Base-by-base conservation (phyloP, 2,329 filamentous ascomycete genomes). In the Emmonsiellopsis sp. region DNA sequence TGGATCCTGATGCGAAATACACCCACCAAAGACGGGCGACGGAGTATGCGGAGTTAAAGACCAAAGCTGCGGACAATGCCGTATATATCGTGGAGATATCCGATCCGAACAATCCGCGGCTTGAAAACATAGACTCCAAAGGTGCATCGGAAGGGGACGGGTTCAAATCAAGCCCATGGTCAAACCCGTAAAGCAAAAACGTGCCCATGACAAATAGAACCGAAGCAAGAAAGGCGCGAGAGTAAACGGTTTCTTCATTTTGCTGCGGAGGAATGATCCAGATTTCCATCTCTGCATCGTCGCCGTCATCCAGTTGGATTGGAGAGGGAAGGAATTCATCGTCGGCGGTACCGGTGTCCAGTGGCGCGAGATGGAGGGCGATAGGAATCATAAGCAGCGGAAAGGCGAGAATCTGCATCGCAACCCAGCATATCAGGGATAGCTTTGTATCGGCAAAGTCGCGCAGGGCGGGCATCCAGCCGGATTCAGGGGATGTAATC, bases 321-420 rank as follows among this genome's bases (percentile, higher is more conserved):
- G 35, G 20, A 8, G 20, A 26, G 40, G 20, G 10, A n/a, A 13
- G 35, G 8, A 11, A 15, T 5, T 38, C 16, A 40, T 49, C 34
- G 11, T 37, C 45, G n/a, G 7, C 9, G 35, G 16, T 10, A 10
- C n/a, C n/a, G 15, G 20, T 11, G 35, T 49, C 15, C 7, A 7
- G 20, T 7, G 20, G 35, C 34, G 30, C 47, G 20, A 51, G 41
- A 31, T 51, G 41, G 1, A 51, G 32, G 20, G 32, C 31, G 9
- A 54, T 51, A 5, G 53, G 53, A 10, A 54, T 41, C 34, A 51
- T 38, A 41, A 45, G 32, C 9, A 42, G 3, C 6, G 48, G 47
- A 15, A 54, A 32, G 16, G 48, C 48, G 11, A 54, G 41, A 13
- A 47, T 40, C n/a, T 54, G 48, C 40, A 51, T 54, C 53, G 9